Base-by-base conservation (phyloP, 2,329 filamentous ascomycete species). In the Sodiomyces alkalinus region DNA sequence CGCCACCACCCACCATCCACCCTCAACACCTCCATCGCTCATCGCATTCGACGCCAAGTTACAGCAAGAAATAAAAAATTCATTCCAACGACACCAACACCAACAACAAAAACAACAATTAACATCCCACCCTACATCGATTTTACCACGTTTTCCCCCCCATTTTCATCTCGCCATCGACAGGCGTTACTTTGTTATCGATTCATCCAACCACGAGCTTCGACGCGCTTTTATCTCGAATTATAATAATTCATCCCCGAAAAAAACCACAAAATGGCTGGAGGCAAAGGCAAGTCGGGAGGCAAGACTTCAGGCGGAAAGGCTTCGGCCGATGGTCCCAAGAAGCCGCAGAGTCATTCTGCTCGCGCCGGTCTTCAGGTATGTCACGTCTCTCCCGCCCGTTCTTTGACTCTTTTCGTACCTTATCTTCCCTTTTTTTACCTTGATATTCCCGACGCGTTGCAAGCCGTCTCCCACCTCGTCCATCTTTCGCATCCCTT, bases 321-420 rank as follows among this genome's bases (percentile, higher is more conserved):
- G 67, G 67, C 64, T 27, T 61, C 62, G 35, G 60, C 49, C 46
- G 76, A 75, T 41, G 69, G 68, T 31, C 62, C 74, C 52, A 93
- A 93, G 65, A 93, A 93, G 66, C 78, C 81, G 51, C 81, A 92
- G 62, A 92, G 90, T 62, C 86, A 93, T 66, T 93, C 85, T 46
- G 82, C 83, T 50, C 86, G 90, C 58, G 86, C 86, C 53, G 86
- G 86, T 52, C 71, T 94, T 44, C 86, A 94, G 79, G 86, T 94
- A 67, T 68, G 81, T 62, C 48, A 33, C 26, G 32, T 33, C 17
- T n/a, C n/a, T n/a, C n/a, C n/a, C n/a, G n/a, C n/a, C n/a, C n/a
- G n/a, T n/a, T n/a, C n/a, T n/a, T n/a, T n/a, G n/a, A n/a, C n/a
- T n/a, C n/a, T n/a, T n/a, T n/a, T n/a, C n/a, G n/a, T n/a, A n/a